These are phyloP conservation scores for Cercospora sp. DNA, from an alignment of 2,329 filamentous ascomycete species.

Conservation along the genomic window DNA sequence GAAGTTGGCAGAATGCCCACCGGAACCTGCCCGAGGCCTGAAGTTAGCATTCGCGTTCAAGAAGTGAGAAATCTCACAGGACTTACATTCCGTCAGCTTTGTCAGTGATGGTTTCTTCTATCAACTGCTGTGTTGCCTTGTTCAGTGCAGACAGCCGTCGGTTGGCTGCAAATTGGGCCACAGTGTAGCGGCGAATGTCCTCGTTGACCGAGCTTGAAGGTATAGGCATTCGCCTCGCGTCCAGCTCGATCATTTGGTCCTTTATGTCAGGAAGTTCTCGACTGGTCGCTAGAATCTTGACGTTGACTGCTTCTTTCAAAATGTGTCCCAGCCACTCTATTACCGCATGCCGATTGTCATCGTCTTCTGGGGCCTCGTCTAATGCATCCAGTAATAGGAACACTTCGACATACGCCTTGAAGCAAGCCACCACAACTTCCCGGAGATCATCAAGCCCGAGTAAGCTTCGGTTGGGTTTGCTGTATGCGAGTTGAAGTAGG, in stretches of 20 bases:
- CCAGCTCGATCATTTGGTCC: no score
- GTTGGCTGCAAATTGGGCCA: slow-evolving; percentile 17
- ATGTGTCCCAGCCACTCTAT: slow-evolving; percentile 19
- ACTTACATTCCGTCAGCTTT: slow-evolving; percentile 34
- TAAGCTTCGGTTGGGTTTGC: slow-evolving; percentile 11
- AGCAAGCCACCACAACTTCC: slow-evolving; percentile 18
- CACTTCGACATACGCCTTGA: slow-evolving; percentile 25
- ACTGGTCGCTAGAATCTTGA: slow-evolving; percentile 27
- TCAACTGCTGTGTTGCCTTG: slow-evolving; percentile 21
- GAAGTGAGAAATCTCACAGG: no score
- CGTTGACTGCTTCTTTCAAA: slow-evolving; percentile 7
- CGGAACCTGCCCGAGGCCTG: slow-evolving; percentile 28
- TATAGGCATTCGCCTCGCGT: slow-evolving; percentile 5
- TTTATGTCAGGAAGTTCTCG: slow-evolving; percentile 23
- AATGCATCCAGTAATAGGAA: slow-evolving; percentile 40
- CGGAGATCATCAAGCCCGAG: slow-evolving; percentile 21
- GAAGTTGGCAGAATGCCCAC: slow-evolving; percentile 33
- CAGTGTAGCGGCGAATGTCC: slow-evolving; percentile 24
- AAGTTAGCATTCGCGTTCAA: no score
- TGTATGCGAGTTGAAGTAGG: slow-evolving; percentile 18
- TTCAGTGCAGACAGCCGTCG: slow-evolving; percentile 4
- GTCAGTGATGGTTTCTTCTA: slow-evolving; percentile 25
- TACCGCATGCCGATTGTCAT: slow-evolving; percentile 17
- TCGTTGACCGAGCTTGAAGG: slow-evolving; percentile 11
- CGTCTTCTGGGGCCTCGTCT: slow-evolving; percentile 34